A percentile compares a stretch with the other conserved stretches of the same genome.
Evolutionary conservation across 202 grass and related monocot species (phyloP).

Genomic region (Bolboschoenoplectus hybrid): DNA sequence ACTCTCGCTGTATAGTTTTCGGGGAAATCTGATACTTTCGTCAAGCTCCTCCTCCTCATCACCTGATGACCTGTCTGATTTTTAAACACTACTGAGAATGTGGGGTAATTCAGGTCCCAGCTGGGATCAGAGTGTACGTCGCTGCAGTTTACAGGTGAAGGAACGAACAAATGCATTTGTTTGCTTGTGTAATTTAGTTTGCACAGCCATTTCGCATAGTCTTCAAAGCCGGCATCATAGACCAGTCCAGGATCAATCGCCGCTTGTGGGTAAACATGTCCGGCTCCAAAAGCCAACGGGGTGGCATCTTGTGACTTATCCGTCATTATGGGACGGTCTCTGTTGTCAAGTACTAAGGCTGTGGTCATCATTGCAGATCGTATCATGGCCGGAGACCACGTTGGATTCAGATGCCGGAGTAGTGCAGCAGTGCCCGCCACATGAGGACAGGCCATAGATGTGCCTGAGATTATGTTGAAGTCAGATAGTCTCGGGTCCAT

Average conservation of each 20-base stretch:
- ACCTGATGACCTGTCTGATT: not conserved
- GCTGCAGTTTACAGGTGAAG: constrained; percentile 33
- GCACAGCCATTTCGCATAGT: constrained; percentile 50
- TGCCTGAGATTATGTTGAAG: constrained; percentile 53
- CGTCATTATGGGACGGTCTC: constrained; percentile 10
- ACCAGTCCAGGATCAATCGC: constrained; percentile 51
- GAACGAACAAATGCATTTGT: constrained; percentile 42
- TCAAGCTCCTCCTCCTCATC: constrained; percentile 42
- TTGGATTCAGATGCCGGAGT: constrained; percentile 23
- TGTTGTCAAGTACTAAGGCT: constrained; percentile 36
- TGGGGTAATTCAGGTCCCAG: constrained; percentile 57
- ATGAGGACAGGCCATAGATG: constrained; percentile 43
- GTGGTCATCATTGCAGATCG: constrained; percentile 58
- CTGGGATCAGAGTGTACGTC: constrained; percentile 20
- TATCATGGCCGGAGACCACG: constrained; percentile 54
- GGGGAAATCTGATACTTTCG: constrained; percentile 37
- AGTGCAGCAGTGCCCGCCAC: constrained; percentile 41
- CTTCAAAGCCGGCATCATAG: constrained; percentile 48
- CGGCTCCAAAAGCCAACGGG: constrained; percentile 44
- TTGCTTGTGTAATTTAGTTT: constrained; percentile 48
- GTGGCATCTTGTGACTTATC: constrained; percentile 38
- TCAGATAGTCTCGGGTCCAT: constrained; percentile 21
- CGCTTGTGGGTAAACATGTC: constrained; percentile 38
- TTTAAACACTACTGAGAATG: constrained; percentile 49
- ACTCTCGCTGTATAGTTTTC: constrained; percentile 47